These are phyloP conservation scores for Helicocarpus griseus DNA, from an alignment of 2,329 filamentous ascomycete genomes.

Conservation along the genomic window DNA sequence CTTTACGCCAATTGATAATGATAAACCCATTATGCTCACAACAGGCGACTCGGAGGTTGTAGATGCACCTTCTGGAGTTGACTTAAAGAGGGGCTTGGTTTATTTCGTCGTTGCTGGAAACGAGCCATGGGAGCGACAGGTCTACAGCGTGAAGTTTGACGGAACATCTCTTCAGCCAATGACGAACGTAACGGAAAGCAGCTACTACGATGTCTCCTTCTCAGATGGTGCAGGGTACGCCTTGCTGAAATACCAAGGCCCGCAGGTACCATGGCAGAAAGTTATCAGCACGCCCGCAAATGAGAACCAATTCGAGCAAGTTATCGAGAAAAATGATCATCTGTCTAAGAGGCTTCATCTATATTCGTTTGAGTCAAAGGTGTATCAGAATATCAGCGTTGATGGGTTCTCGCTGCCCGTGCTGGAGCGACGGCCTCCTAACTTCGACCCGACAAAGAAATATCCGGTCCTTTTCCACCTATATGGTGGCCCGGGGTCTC, in stretches of 20 bases:
- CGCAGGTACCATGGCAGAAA: constrained; percentile 81
- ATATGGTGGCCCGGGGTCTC: constrained; percentile 91
- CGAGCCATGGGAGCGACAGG: constrained; percentile 77
- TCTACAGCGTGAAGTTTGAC: constrained; percentile 82
- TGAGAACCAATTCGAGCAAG: constrained; percentile 52
- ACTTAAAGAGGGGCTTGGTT: constrained; percentile 74
- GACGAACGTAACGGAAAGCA: constrained; percentile 62
- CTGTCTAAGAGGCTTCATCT: constrained; percentile 61
- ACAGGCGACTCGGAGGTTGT: constrained; percentile 80
- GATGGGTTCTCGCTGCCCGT: constrained; percentile 64
- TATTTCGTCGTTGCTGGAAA: constrained; percentile 87
- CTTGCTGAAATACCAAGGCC: constrained; percentile 75
- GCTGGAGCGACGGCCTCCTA: constrained; percentile 77
- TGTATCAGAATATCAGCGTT: constrained; percentile 77
- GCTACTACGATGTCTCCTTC: constrained; percentile 75
- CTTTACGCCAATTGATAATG: constrained; percentile 77
- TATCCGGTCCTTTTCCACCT: constrained; percentile 94
- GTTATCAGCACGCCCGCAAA: constrained; percentile 69
- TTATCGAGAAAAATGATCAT: constrained; percentile 66
- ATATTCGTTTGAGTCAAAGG: constrained; percentile 71
- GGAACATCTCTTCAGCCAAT: constrained; percentile 63
- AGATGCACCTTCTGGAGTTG: constrained; percentile 70
- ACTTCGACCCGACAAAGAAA: constrained; percentile 72
- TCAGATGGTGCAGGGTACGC: constrained; percentile 73
- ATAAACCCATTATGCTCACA: constrained; percentile 75